Percentiles rank a stretch among this genome's conserved stretches.
Conservation (phyloP, 192 early-diverging fungal species). For the Funneliformis mosseae region DNA sequence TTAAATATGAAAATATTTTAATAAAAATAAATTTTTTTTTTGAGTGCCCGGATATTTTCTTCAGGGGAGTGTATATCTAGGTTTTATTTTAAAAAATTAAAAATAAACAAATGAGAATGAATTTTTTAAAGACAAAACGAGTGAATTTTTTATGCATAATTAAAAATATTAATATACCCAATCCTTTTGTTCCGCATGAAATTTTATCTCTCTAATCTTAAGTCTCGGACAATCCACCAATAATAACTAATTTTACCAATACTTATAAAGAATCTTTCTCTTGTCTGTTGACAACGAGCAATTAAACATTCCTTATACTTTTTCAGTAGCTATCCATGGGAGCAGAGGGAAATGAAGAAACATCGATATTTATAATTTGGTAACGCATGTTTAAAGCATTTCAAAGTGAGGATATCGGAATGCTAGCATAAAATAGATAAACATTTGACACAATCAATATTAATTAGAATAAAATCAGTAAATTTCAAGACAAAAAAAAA, state of each 20-base stretch:
- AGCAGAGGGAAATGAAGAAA: no score
- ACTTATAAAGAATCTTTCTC: conserved; percentile 78
- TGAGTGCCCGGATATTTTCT: no score
- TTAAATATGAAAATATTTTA: no score
- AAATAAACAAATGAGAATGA: no score
- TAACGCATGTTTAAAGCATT: conserved; percentile 94
- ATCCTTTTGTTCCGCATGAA: conserved; percentile 75
- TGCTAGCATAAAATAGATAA: conserved; percentile 61
- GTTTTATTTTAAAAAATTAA: neutral
- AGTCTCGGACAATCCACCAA: no score
- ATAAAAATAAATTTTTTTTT: no score
- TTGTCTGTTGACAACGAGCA: conserved; percentile 95
- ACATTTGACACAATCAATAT: conserved; percentile 79
- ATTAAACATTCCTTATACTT: conserved; percentile 77
- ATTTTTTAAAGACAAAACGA: neutral
- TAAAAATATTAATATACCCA: conserved; percentile 51
- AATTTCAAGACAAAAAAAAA: neutral
- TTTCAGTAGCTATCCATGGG: conserved; percentile 80
- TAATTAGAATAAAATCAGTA: neutral
- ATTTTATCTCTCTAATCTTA: conserved; percentile 68
- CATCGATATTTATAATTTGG: no score
- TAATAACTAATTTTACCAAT: conserved; percentile 92
- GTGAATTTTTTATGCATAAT: neutral
- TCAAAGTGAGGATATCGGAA: conserved; percentile 71
- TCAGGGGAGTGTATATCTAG: no score